A percentile compares a stretch with the other conserved stretches of the same genome.
Conservation (phyloP, 495 filamentous ascomycete species). For the Podospora tetraspora region DNA sequence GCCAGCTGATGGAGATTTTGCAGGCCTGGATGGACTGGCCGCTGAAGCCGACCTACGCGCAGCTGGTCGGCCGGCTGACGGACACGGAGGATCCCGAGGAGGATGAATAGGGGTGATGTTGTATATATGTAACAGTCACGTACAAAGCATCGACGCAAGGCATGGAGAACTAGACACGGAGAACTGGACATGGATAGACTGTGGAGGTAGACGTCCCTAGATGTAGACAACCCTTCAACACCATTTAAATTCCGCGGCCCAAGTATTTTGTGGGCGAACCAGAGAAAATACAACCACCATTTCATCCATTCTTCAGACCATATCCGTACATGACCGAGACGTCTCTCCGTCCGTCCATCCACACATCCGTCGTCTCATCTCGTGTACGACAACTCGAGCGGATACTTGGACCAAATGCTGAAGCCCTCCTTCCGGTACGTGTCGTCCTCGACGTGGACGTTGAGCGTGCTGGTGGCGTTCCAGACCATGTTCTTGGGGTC, state of each 20-base stretch:
- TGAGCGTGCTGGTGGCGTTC: constrained; percentile 10
- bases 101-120: neutral
- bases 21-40: constrained; percentile 55
- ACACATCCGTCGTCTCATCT: neutral
- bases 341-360: too few species aligned
- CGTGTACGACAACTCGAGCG: neutral
- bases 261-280: too few species aligned
- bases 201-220: neutral
- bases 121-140: neutral
- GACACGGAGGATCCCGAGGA: constrained; percentile 10
- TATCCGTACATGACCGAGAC: too few species aligned
- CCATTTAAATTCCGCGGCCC: too few species aligned
- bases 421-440: constrained; percentile 12
- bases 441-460: constrained; percentile 11
- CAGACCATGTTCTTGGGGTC: constrained; percentile 6
- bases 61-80: constrained; percentile 35
- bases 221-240: too few species aligned
- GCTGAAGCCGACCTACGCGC: constrained; percentile 43
- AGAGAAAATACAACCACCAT: too few species aligned
- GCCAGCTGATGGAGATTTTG: constrained; percentile 46
- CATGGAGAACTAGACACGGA: too few species aligned
- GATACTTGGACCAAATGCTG: neutral
- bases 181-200: neutral
- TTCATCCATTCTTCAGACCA: too few species aligned
- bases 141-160: neutral